Evolutionary conservation across 805 yeast genomes (phyloP).

Genomic region (Barnettozyma populi): DNA sequence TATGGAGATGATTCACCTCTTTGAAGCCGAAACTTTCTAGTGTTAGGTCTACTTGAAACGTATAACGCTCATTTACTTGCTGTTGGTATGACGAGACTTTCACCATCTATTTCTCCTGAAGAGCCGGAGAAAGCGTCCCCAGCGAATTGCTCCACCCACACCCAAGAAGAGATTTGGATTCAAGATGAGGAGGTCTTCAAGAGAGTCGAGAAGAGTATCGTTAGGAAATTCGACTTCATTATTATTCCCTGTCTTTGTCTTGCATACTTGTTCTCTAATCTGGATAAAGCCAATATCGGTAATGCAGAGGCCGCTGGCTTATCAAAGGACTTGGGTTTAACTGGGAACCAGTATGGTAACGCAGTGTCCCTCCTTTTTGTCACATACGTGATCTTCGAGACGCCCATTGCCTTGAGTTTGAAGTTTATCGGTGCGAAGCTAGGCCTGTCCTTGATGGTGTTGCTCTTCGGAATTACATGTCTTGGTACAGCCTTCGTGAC

Average conservation of each 20-base stretch:
- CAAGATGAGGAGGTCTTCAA: constrained; percentile 10
- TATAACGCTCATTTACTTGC: neutral
- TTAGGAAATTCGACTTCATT: constrained; percentile 37
- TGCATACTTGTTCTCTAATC: constrained; percentile 40
- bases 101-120: neutral
- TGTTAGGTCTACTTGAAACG: neutral
- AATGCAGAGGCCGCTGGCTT: constrained; percentile 54
- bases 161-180: neutral
- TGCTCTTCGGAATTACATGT: constrained; percentile 35
- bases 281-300: constrained; percentile 55
- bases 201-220: constrained; percentile 29
- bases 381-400: constrained; percentile 37
- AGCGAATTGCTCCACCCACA: neutral
- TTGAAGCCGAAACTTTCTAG: neutral
- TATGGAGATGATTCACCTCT: too few species aligned
- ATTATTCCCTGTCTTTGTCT: constrained; percentile 39
- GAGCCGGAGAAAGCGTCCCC: neutral
- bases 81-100: neutral
- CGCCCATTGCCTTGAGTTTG: constrained; percentile 34
- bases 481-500: constrained; percentile 38
- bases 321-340: constrained; percentile 33
- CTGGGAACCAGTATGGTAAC: constrained; percentile 35
- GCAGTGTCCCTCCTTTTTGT: constrained; percentile 42
- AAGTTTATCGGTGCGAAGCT: constrained; percentile 33
- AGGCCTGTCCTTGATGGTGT: constrained; percentile 28